Evolutionary conservation across 345 rosid genomes (phyloP), one percentile per base, ranked within the genome.

Genomic region (Lepidium aucheri): DNA sequence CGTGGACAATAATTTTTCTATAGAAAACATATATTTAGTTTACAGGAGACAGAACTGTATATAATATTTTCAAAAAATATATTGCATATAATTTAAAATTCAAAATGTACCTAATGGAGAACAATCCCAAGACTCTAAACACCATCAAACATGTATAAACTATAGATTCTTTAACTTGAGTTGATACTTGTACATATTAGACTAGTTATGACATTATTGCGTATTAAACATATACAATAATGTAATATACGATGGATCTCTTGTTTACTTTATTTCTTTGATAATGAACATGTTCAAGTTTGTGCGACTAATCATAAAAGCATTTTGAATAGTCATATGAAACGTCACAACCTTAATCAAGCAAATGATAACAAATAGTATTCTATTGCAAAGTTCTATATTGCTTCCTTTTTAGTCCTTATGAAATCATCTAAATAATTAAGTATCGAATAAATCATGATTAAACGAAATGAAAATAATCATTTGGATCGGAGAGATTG

Each of bases 251-350:
- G 53, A 40, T 64, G 60, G 16, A 65, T 64, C 39, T 50, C 33
- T 39, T n/a, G 51, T 28, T 71, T 55, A 32, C 52, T 55, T 64
- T 64, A 26, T 39, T 32, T 30, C 59, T n/a, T 41, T 9, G 47
- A 65, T 65, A 65, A 49, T 49, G 54, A 65, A 57, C 75, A 57
- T 72, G 70, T 56, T 72, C 66, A 56, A 49, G 71, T 50, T 72
- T 60, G 65, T 72, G 76, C 53, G 65, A 65, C 66, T 72, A 65
- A 65, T 72, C 76, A 72, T 72, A 72, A 64, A 56, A 72, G 70
- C 70, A 72, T 9, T 20, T 32, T 44, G 20, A 42, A 11, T 32
- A 20, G 59, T 30, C 64, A 55, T 72, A 44, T 57, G 53, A 26
- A 57, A 57, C 46, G 11, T 36, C 40, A 64, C 45, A 49, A 20